Base-by-base conservation (phyloP, 345 rosid genomes). In the Acer yangbiense region DNA sequence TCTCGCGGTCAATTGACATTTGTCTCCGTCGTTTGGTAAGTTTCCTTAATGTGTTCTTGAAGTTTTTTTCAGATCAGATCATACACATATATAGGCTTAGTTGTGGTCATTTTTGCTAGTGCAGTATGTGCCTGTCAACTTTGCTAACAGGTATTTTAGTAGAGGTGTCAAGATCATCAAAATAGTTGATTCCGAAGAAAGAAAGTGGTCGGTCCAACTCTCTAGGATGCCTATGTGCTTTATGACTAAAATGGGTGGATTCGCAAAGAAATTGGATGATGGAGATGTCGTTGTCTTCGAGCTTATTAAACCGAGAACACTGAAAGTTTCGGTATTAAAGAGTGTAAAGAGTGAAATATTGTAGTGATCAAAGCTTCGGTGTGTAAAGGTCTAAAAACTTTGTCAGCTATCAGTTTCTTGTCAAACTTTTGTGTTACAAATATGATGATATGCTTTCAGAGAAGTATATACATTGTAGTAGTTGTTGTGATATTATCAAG, bases 1-100 rank as follows among this genome's bases (percentile, higher is more conserved):
- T 80, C 43, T 50, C 85, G 79, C 73, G 76, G 9, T 2, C 50
- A 46, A 10, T 10, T 46, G 50, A 46, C 3, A 10, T 10, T 46
- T 10, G 13, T 9, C 13, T 9, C 50, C 10, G 50, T 46, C 50
- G 50, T 10, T 10, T 46, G 50, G 50, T 46, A 46, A 46, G 50
- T 46, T 46, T 46, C 13, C 10, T 9, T 10, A 46, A 10, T 46
- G 50, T 46, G 12, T 10, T 46, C 14, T 43, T 43, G 10, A 43
- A 43, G 46, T 43, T 8, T 43, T 1, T 32, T 43, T 46, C 50
- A 46, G 2, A 46, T 46, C 50, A 46, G 50, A 9, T 46, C 9
- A 27, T 9, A 46, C 50, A 9, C 50, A 46, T 46, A 43, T 9
- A 43, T 5, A 5, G 39, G 46, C 50, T 46, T 46, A 46, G 14